Evolutionary conservation across 106 monocot genomes (phyloP).

Genomic region (Dendrobium nobile): DNA sequence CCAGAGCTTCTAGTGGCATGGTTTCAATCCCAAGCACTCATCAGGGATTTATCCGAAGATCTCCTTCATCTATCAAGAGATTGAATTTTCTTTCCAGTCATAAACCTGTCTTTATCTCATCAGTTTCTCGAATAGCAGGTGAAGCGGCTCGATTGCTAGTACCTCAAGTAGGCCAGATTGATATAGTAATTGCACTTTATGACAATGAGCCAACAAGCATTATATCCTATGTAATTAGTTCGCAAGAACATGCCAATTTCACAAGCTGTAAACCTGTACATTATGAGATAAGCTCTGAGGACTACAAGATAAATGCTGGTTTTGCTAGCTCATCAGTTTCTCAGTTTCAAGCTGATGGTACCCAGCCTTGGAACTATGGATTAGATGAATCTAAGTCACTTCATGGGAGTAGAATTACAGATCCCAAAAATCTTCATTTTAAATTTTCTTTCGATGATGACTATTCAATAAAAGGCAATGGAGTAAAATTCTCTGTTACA

Average conservation of each 20-base stretch:
- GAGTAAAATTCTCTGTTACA: conserved; percentile 74
- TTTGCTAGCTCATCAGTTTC: conserved; percentile 3
- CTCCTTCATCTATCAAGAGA: conserved; percentile 32
- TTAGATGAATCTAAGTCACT: conserved; percentile 22
- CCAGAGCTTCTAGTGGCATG: conserved; percentile 15
- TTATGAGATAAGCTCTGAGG: conserved; percentile 8
- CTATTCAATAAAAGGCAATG: conserved; percentile 46
- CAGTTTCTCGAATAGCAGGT: conserved; percentile 22
- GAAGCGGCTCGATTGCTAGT: conserved; percentile 62
- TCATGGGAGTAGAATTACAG: conserved; percentile 8
- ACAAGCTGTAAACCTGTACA: conserved; percentile 19
- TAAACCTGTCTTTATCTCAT: conserved; percentile 40
- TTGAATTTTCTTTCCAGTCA: conserved; percentile 29
- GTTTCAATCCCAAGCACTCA: conserved; percentile 23
- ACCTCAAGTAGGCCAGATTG: conserved; percentile 30
- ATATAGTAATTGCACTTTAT: conserved; percentile 58
- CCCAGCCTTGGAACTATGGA: conserved; percentile 5
- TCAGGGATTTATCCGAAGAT: conserved; percentile 31
- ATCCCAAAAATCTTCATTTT: conserved; percentile 54
- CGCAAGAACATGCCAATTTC: conserved; percentile 59
- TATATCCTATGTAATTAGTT: conserved; percentile 59
- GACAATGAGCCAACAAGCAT: conserved; percentile 78
- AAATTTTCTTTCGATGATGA: conserved; percentile 67
- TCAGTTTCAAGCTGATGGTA: conserved; percentile 12
- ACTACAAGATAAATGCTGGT: conserved; percentile 3